phyloP scores from a whole-genome alignment of 768 basidiomycete genomes.

The Leccinum barrowsii region DNA sequence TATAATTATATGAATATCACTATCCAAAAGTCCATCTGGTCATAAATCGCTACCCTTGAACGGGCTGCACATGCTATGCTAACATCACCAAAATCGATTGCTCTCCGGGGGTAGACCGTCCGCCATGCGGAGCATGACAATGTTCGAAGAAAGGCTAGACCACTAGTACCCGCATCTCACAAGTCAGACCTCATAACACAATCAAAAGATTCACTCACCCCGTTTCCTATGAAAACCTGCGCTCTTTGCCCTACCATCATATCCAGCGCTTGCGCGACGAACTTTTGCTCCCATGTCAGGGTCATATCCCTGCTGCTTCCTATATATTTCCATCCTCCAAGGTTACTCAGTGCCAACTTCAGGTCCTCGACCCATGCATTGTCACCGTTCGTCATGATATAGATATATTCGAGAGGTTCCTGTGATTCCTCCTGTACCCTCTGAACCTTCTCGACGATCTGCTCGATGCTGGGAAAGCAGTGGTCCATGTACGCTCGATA shows the following conservation, averaged over 20 bases:
- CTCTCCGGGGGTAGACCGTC: conserved; percentile 25
- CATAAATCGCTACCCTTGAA: too few relatives aligned
- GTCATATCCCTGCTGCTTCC: conserved; percentile 39
- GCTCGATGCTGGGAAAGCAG: conserved; percentile 40
- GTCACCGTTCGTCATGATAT: conserved; percentile 47
- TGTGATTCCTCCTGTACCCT: conserved; percentile 27
- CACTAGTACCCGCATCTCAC: conserved; percentile 25
- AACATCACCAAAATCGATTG: conserved; percentile 34
- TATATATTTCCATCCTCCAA: conserved; percentile 36
- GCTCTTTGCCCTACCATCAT: conserved; percentile 46
- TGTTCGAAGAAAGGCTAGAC: conserved; percentile 40
- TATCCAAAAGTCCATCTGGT: background rate
- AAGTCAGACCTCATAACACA: background rate
- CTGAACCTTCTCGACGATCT: conserved; percentile 39
- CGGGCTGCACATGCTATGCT: background rate
- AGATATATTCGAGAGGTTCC: conserved; percentile 34
- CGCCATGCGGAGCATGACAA: conserved; percentile 36
- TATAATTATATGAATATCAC: background rate
- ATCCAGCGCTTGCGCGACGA: conserved; percentile 45
- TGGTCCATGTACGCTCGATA: conserved; percentile 31
- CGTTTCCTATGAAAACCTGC: conserved; percentile 50
- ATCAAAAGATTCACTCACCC: conserved; percentile 32
- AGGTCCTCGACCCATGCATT: conserved; percentile 39
- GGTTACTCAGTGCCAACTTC: conserved; percentile 29
- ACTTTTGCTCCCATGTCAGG: conserved; percentile 40